Evolutionary conservation across 345 rosid genomes (phyloP).

Genomic region (Punica granatum): DNA sequence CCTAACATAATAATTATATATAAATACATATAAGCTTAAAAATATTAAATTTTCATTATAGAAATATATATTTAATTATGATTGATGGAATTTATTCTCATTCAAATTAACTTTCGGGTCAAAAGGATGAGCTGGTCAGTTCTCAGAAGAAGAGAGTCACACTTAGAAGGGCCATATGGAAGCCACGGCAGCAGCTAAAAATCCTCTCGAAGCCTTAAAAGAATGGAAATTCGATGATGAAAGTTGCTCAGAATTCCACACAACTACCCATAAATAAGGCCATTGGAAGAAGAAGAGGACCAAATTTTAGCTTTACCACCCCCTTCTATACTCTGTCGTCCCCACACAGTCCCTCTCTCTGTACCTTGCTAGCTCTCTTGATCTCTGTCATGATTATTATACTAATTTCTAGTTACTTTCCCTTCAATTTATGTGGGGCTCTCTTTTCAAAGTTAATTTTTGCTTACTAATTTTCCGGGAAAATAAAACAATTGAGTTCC

Average conservation of each 20-base stretch:
- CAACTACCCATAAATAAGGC: neutral
- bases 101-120: no score
- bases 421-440: neutral
- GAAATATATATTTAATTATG: no score
- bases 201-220: constrained; percentile 1
- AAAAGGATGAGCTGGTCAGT: neutral
- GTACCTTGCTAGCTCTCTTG: no score
- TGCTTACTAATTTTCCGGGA: neutral
- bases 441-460: neutral
- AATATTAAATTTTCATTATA: neutral
- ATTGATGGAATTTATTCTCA: no score
- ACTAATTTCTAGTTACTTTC: no score
- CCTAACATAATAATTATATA: neutral
- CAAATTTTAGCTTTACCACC: neutral
- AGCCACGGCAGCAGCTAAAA: neutral
- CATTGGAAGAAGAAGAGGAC: neutral
- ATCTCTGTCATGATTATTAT: no score
- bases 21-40: neutral
- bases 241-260: constrained; percentile 7
- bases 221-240: neutral
- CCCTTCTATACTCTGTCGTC: neutral
- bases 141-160: neutral
- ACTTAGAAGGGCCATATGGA: neutral
- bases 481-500: neutral
- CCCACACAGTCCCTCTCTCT: no score